Evolutionary conservation across 345 rosid genomes (phyloP), one percentile per base, ranked within the genome.

Genomic region (Hibiscus tridactylites): DNA sequence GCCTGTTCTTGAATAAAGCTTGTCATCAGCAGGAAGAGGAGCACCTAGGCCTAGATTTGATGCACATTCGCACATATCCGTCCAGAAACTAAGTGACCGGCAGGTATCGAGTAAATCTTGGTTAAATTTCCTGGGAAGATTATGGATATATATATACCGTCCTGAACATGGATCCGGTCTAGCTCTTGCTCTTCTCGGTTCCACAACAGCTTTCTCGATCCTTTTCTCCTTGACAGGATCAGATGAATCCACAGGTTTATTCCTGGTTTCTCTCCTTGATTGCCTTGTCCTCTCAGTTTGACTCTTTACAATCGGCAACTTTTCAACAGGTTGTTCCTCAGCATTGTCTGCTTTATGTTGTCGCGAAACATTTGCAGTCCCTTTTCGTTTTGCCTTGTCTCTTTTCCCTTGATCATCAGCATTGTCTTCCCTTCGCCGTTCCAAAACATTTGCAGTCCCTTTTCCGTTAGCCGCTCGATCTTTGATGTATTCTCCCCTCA

Each of bases 81-180:
- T 73, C 97, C 97, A 88, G 15, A 75, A 59, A 39, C 85, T 87
- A 1, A 91, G 73, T 12, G 85, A 77, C 81, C 75, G 70, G 9
- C 98, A 93, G 11, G 86, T 81, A 81, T 77, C 83, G n/a, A 91
- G 76, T 72, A 89, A 74, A 69, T 89, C 97, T 9, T 79, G 86
- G 70, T 91, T 90, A 77, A 88, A 91, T 70, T 80, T 77, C 71
- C 74, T 47, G 0, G 96, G 96, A 75, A 90, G 81, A 12, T 80
- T 77, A 52, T 86, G 88, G 53, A 91, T 71, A 50, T 85, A 84
- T n/a, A 91, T 81, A 63, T 81, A 91, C 70, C 79, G 12, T 1
- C 76, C 76, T 0, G 70, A 35, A 52, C 75, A 73, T 7, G 67
- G 61, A 61, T 77, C 80, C 10, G 59, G 12, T 50, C 66, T 63